phyloP scores from a whole-genome alignment of 139 green algal species.

The Volvox africanus region DNA sequence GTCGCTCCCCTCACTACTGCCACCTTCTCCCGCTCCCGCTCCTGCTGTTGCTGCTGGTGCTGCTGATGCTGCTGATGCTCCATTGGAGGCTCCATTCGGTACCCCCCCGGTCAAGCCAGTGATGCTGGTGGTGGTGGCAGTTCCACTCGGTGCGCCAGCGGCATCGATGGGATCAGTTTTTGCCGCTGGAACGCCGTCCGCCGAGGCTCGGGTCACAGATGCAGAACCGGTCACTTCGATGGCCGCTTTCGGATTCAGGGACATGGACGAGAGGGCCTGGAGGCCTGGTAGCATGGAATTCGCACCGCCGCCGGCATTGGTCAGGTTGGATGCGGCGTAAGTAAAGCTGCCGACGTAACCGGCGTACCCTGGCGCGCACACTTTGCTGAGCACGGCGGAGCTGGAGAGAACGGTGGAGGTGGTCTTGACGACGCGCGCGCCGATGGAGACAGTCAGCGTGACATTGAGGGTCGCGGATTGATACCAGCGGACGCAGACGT shows the following conservation, averaged over 20 bases:
- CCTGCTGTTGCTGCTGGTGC: not conserved
- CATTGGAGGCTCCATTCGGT: not conserved
- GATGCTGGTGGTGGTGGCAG: not conserved
- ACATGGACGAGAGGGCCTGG: not conserved
- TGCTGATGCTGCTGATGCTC: not conserved
- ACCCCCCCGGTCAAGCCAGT: not conserved
- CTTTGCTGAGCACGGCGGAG: not conserved
- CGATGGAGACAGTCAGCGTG: not conserved
- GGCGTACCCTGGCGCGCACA: not conserved
- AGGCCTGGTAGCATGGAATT: not conserved
- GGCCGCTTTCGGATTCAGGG: not conserved
- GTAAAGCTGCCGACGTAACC: slow-evolving; percentile 1
- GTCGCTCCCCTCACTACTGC: not conserved
- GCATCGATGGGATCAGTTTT: not conserved
- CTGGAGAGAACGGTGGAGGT: not conserved
- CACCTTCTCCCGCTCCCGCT: not conserved
- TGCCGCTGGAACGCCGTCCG: not conserved
- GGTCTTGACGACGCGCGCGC: not conserved
- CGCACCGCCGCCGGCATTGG: not conserved
- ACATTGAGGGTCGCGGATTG: not conserved
- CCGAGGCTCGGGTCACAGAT: not conserved
- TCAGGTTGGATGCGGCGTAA: not conserved
- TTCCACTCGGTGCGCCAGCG: not conserved
- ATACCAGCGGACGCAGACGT: slow-evolving; percentile 7
- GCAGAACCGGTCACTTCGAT: not conserved